Percentiles rank a stretch among this genome's conserved stretches.
Conservation (phyloP, 2,329 filamentous ascomycete species). For the Colletotrichum euphorbiae region DNA sequence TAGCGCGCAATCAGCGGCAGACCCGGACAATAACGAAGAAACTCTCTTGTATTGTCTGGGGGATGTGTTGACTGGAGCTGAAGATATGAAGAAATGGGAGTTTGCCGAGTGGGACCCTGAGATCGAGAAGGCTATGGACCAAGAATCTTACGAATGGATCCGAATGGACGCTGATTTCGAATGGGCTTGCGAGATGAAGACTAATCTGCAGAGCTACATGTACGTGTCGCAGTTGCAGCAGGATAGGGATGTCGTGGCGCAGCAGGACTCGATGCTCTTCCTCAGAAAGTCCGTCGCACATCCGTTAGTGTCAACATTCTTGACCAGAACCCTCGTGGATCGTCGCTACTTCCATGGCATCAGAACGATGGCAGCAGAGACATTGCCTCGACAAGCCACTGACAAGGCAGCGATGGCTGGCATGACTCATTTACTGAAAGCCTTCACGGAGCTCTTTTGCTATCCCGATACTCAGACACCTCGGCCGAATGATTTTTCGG, state of each 20-base stretch:
- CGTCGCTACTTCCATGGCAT: conserved; percentile 94
- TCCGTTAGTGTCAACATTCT: conserved; percentile 87
- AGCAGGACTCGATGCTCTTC: conserved; percentile 80
- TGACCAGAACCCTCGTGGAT: conserved; percentile 91
- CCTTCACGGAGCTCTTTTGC: conserved; percentile 91
- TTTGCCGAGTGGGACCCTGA: conserved; percentile 90
- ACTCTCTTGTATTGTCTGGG: conserved; percentile 91
- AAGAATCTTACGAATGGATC: conserved; percentile 99
- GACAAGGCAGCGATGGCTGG: conserved; percentile 80
- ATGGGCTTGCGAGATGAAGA: conserved; percentile 89
- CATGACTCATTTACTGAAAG: conserved; percentile 83
- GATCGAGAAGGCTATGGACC: conserved; percentile 90
- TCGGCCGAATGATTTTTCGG: conserved; percentile 89
- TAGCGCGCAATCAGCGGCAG: conserved; percentile 68
- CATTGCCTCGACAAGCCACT: conserved; percentile 80
- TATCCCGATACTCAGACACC: conserved; percentile 82
- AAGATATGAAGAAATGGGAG: conserved; percentile 86
- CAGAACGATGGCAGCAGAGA: conserved; percentile 83
- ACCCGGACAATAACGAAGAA: conserved; percentile 75
- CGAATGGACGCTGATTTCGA: conserved; percentile 98
- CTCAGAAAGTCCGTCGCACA: conserved; percentile 76
- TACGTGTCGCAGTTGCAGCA: conserved; percentile 97
- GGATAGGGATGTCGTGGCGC: conserved; percentile 95
- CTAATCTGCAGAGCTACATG: conserved; percentile 94
- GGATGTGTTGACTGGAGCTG: conserved; percentile 85